phyloP scores from a whole-genome alignment of 148 eudicot genomes.

The Linanthus parryae region DNA sequence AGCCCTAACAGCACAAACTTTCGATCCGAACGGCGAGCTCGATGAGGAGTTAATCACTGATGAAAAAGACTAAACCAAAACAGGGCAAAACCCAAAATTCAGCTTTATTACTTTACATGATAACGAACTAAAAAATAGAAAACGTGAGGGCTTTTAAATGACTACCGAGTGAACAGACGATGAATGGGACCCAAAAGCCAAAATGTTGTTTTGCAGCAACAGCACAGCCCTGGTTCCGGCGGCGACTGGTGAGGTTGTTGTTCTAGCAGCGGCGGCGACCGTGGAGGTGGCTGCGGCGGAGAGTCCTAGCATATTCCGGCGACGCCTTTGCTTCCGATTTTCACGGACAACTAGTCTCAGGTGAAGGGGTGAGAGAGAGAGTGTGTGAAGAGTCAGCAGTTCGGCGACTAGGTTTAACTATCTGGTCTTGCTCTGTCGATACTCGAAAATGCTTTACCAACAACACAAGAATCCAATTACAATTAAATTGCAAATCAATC shows the following conservation, averaged over 20 bases:
- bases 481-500: too few species aligned
- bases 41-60: slow-evolving; percentile 1
- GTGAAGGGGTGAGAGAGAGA: too few species aligned
- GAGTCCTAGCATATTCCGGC: slow-evolving; percentile 9
- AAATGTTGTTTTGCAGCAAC: background rate
- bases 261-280: too few species aligned
- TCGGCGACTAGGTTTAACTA: too few species aligned
- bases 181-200: background rate
- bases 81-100: too few species aligned
- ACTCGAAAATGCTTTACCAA: too few species aligned
- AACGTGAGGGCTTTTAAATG: background rate
- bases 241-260: slow-evolving; percentile 1
- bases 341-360: too few species aligned
- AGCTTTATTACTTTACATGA: background rate
- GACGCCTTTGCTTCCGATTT: background rate
- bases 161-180: too few species aligned
- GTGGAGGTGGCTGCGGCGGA: slow-evolving; percentile 8
- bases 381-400: too few species aligned
- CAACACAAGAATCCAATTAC: too few species aligned
- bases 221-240: background rate
- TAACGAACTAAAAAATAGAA: background rate
- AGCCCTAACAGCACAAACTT: slow-evolving; percentile 22
- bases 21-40: slow-evolving; percentile 12
- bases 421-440: too few species aligned
- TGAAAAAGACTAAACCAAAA: background rate